A percentile compares a stretch with the other conserved stretches of the same genome.
Conservation (phyloP, 2,329 filamentous ascomycete species). For the Hymenoscyphus infarciens region DNA sequence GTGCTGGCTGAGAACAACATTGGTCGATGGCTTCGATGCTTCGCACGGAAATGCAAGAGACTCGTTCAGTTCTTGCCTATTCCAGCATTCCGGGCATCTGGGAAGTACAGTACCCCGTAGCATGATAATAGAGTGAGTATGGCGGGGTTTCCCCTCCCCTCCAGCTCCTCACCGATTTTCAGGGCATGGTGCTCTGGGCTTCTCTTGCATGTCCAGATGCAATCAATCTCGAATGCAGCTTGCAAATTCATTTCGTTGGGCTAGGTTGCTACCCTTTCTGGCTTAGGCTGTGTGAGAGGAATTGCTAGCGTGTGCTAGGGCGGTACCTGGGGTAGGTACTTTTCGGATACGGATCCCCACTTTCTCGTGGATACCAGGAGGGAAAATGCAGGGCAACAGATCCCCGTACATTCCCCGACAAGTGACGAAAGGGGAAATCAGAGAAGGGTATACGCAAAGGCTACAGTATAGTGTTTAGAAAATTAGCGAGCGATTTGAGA, state of each 20-base stretch:
- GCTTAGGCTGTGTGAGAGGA: not conserved
- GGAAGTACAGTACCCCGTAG: not conserved
- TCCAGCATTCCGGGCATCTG: not conserved
- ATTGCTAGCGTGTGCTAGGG: not conserved
- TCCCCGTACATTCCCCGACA: slow-evolving; percentile 1
- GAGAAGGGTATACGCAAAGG: not conserved
- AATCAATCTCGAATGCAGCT: not conserved
- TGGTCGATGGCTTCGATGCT: not conserved
- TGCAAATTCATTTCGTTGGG: slow-evolving; percentile 5
- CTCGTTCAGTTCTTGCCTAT: not conserved
- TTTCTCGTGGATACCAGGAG: not conserved
- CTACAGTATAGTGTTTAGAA: not conserved
- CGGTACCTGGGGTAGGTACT: not conserved
- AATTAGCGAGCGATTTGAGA: not conserved
- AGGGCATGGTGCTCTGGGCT: not conserved
- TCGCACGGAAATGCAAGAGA: not conserved
- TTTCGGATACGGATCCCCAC: not conserved
- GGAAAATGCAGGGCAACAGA: slow-evolving; percentile 1
- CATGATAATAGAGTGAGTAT: not conserved
- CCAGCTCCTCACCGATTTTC: not conserved
- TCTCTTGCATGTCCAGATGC: not conserved
- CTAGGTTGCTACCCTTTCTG: slow-evolving; percentile 2
- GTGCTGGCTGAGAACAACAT: not conserved
- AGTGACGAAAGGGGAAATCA: slow-evolving; percentile 1
- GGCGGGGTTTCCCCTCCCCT: not conserved